A percentile compares a stretch with the other conserved stretches of the same genome.
These are phyloP conservation scores for Hansenula sp. DNA, from an alignment of 1,139 yeast genomes.

Conservation along the genomic window DNA sequence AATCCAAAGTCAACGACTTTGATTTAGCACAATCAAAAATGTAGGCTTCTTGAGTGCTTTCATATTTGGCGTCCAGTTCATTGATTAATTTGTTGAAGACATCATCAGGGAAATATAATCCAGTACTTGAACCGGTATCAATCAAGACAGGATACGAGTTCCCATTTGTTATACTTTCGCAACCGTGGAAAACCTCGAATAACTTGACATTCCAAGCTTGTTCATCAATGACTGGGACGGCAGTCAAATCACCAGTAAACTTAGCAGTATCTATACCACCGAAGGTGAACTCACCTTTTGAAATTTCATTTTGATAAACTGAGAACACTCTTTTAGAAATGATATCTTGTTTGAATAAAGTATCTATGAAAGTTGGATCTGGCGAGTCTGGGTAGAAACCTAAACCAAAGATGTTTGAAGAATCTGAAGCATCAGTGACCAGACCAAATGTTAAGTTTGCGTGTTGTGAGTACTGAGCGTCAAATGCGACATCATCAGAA, in stretches of 20 bases:
- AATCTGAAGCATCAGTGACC: constrained; percentile 3
- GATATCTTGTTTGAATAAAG: constrained; percentile 23
- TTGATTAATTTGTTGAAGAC: constrained; percentile 10
- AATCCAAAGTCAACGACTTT: constrained; percentile 9
- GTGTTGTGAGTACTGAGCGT: background rate
- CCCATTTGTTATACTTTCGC: constrained; percentile 4
- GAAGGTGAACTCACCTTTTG: constrained; percentile 33
- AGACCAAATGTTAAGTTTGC: constrained; percentile 10
- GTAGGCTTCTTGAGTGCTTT: constrained; percentile 6
- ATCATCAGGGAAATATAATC: constrained; percentile 13
- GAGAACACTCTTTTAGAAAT: constrained; percentile 39
- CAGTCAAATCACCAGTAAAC: constrained; percentile 32
- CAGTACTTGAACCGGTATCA: constrained; percentile 3
- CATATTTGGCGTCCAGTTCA: constrained; percentile 12
- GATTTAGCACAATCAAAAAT: constrained; percentile 12
- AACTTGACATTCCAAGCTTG: constrained; percentile 14
- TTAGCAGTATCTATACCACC: constrained; percentile 48
- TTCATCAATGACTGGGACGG: constrained; percentile 26
- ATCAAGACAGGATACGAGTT: constrained; percentile 1
- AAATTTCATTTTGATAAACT: constrained; percentile 17
- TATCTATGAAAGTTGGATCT: constrained; percentile 10
- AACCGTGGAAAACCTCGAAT: constrained; percentile 10
- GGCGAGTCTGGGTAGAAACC: constrained; percentile 7
- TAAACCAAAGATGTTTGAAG: constrained; percentile 12
- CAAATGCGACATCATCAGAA: constrained; percentile 6